These are phyloP conservation scores for Choanephora cucurbitarum DNA, from an alignment of 371 early-diverging fungal species.

Conservation along the genomic window DNA sequence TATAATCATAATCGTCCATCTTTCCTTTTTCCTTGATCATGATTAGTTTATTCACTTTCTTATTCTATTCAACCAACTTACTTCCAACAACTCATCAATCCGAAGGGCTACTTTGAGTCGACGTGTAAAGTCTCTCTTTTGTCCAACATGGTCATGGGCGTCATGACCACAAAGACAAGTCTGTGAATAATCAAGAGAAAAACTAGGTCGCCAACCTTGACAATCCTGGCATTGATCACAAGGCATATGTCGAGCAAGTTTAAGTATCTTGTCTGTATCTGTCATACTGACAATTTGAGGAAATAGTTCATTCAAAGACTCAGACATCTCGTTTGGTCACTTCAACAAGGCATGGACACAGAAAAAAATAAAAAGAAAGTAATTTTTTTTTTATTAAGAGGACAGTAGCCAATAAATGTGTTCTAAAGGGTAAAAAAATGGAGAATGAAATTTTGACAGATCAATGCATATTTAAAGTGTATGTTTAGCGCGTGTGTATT, in stretches of 20 bases:
- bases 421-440: too few species aligned
- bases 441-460: too few species aligned
- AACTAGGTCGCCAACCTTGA: constrained; percentile 38
- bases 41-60: too few species aligned
- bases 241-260: constrained; percentile 48
- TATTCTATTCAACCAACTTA: constrained; percentile 31
- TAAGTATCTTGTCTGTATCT: constrained; percentile 42
- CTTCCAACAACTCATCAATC: constrained; percentile 42
- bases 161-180: constrained; percentile 43
- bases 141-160: constrained; percentile 36
- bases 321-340: background rate
- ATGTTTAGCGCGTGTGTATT: constrained; percentile 16
- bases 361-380: too few species aligned
- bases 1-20: constrained; percentile 42
- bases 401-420: too few species aligned
- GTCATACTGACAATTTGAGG: constrained; percentile 22
- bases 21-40: constrained; percentile 47
- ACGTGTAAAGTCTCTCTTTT: constrained; percentile 37
- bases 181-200: constrained; percentile 34
- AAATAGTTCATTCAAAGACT: constrained; percentile 20
- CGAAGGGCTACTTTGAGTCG: constrained; percentile 40
- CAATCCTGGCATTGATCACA: constrained; percentile 45
- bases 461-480: too few species aligned
- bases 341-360: too few species aligned
- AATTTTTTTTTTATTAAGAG: too few species aligned